A percentile compares a stretch with the other conserved stretches of the same genome.
These are phyloP conservation scores for Penicillium angulare DNA, from an alignment of 495 filamentous ascomycete genomes.

Conservation along the genomic window DNA sequence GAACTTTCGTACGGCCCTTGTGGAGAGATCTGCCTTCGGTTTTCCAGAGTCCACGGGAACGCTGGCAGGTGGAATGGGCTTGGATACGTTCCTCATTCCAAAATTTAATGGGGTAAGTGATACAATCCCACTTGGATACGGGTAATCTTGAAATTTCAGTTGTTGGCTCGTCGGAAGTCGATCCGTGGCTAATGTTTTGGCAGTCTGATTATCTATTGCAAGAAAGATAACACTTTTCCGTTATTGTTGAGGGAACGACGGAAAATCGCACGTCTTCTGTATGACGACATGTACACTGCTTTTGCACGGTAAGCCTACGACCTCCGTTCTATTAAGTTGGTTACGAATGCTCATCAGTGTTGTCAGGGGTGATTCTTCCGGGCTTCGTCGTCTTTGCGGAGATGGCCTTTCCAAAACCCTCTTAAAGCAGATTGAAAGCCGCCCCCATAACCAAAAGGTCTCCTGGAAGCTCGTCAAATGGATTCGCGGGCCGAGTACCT, in stretches of 20 bases:
- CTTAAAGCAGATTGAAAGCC: constrained; percentile 50
- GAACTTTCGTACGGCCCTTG: constrained; percentile 61
- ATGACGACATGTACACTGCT: constrained; percentile 67
- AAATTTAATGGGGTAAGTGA: constrained; percentile 42
- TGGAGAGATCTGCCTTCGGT: constrained; percentile 56
- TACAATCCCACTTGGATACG: background rate
- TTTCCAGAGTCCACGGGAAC: constrained; percentile 42
- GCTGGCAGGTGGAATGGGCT: constrained; percentile 47
- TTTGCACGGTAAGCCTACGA: constrained; percentile 57
- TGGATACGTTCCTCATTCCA: constrained; percentile 40
- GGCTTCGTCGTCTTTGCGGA: constrained; percentile 58
- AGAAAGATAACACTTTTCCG: constrained; percentile 28
- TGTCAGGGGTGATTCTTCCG: constrained; percentile 54
- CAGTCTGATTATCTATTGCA: constrained; percentile 44
- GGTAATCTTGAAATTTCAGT: no score
- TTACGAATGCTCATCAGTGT: background rate
- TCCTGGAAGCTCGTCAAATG: constrained; percentile 69
- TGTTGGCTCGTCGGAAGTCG: background rate
- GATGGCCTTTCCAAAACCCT: constrained; percentile 59
- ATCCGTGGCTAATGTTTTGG: constrained; percentile 22
- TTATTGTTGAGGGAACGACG: constrained; percentile 45
- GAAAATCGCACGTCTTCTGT: constrained; percentile 50
- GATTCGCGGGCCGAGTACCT: constrained; percentile 49
- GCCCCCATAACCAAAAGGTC: constrained; percentile 49
- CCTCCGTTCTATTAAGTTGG: background rate